Base-by-base conservation (phyloP, 768 basidiomycete genomes). In the Trametes villosa region DNA sequence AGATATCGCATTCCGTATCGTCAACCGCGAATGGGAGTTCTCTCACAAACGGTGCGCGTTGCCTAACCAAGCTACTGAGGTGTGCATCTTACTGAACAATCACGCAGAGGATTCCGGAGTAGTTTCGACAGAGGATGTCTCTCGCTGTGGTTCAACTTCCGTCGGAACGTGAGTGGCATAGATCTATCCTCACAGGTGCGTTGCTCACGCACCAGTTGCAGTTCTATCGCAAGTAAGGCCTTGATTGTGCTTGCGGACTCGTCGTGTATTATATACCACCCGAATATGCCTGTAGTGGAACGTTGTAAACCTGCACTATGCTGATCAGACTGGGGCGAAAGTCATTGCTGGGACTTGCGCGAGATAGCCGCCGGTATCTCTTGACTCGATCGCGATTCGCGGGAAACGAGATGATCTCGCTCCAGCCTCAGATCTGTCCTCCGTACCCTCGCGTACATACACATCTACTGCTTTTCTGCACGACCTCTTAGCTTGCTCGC, bases 11-110 rank as follows among this genome's bases (percentile, higher is more conserved):
- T 99, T 99, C 80, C 84, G 94, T 61, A 96, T 99, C 62, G 96
- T 99, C 59, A 94, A 97, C 68, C 84, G 94, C 54, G 95, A 97
- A 74, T 99, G 97, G 97, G 97, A 98, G 68, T 96, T 92, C 74
- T 96, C 94, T 38, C 96, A 98, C 70, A 97, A 96, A 79, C 86
- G 94, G 93, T 92, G 72, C 54, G 77, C 55, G 18, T 22, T 36
- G 8, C 15, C 46, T 24, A 27, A 22, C 31, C 20, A 26, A 17
- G 22, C 17, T 53, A 20, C n/a, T 41, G 17, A 42, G 22, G 5
- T 24, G 13, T 22, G 49, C 24, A 46, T 36, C 17, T 47, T 62
- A 29, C 62, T 74, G 22, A 59, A 30, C 15, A 45, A 27, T 63
- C 57, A 18, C 24, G 62, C 60, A 96, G 94, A 63, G 97, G 97